Evolutionary conservation across 345 rosid species (phyloP).

Genomic region (Eutrema heterophyllum): DNA sequence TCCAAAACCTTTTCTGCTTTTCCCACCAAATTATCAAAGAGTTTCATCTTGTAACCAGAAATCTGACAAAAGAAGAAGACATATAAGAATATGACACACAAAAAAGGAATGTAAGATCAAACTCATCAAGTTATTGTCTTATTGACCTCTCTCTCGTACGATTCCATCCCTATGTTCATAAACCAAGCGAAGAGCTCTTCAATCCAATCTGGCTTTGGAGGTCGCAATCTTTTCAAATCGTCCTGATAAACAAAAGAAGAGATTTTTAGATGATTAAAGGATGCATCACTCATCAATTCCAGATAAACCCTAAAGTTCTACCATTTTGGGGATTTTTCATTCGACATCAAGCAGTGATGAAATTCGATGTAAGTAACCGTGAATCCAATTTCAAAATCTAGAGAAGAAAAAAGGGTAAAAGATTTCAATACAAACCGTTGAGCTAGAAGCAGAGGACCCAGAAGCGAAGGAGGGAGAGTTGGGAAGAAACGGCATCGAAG

Average conservation of each 20-base stretch:
- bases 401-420: no score
- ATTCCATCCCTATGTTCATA: conserved; percentile 38
- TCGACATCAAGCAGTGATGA: background rate
- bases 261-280: background rate
- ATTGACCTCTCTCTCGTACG: conserved; percentile 72
- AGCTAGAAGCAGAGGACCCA: conserved; percentile 13
- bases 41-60: conserved; percentile 51
- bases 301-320: background rate
- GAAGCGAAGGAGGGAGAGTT: conserved; percentile 40
- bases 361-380: background rate
- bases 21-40: conserved; percentile 56
- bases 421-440: conserved; percentile 35
- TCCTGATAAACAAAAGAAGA: conserved; percentile 27
- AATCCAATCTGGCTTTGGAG: conserved; percentile 77
- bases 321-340: background rate
- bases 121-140: background rate
- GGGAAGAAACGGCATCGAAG: conserved; percentile 39
- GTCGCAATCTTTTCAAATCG: conserved; percentile 44
- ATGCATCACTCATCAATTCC: background rate
- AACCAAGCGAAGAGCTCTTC: conserved; percentile 63
- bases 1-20: conserved; percentile 62
- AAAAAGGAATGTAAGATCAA: background rate
- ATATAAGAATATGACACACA: background rate
- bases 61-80: conserved; percentile 34
- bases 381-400: background rate